These are phyloP conservation scores for Gossypium gossypioides DNA, from an alignment of 441 rosid genomes.

Conservation along the genomic window DNA sequence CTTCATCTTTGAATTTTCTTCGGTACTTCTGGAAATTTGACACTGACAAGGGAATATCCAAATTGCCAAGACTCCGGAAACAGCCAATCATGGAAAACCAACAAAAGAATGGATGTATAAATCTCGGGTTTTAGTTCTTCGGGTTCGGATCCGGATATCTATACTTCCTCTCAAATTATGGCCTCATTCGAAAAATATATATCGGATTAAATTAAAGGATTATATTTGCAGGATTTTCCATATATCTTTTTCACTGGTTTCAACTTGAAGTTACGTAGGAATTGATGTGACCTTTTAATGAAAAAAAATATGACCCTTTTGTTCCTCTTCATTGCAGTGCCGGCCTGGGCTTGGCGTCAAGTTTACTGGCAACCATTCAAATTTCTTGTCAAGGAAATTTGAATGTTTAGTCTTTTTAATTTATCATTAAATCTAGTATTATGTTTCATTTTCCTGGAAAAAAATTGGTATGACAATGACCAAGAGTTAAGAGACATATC, in stretches of 20 bases:
- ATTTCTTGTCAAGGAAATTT: neutral
- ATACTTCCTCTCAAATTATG: no score
- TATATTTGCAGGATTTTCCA: no score
- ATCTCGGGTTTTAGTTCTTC: no score
- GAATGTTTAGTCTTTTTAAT: neutral
- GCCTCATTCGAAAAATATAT: no score
- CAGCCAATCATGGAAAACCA: neutral
- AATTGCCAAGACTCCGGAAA: neutral
- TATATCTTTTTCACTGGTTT: neutral
- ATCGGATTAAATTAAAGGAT: no score
- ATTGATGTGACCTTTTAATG: neutral
- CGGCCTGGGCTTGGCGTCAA: neutral
- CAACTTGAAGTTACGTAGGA: neutral
- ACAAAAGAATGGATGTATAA: neutral
- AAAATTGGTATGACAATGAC: no score
- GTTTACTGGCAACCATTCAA: neutral
- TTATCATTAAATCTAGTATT: neutral
- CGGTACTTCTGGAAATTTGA: neutral
- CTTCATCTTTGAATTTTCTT: neutral
- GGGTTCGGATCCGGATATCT: no score
- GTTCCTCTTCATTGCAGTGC: neutral
- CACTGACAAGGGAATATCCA: slow-evolving; percentile 4
- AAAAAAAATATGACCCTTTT: neutral
- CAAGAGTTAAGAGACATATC: no score
- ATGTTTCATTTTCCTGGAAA: neutral